Conservation (phyloP, 2,329 filamentous ascomycete genomes). For the Tolypocladium album region DNA sequence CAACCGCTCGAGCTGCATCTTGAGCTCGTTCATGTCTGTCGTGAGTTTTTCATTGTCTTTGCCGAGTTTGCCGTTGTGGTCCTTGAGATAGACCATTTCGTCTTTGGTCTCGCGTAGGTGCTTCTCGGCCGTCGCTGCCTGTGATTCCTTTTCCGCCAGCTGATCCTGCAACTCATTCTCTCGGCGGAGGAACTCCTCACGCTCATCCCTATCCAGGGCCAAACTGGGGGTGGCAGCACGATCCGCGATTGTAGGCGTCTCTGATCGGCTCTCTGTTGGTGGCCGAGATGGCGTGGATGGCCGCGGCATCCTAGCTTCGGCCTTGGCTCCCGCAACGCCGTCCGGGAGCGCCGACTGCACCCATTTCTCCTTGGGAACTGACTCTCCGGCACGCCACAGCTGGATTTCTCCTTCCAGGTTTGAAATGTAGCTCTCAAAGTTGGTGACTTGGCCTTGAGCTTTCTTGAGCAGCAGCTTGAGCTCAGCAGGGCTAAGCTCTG, state of each 20-base stretch:
- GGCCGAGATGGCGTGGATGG: constrained; percentile 43
- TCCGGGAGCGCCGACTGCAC: constrained; percentile 53
- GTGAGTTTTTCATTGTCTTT: constrained; percentile 86
- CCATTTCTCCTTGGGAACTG: constrained; percentile 85
- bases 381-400: constrained; percentile 78
- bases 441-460: constrained; percentile 79
- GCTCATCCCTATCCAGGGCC: constrained; percentile 88
- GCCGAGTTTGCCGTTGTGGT: constrained; percentile 70
- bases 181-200: constrained; percentile 86
- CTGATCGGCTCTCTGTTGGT: constrained; percentile 46
- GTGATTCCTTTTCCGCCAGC: constrained; percentile 82
- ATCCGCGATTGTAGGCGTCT: constrained; percentile 61
- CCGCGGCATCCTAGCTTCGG: constrained; percentile 33
- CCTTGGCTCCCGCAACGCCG: constrained; percentile 21
- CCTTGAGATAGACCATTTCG: constrained; percentile 75
- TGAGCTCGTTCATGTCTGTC: constrained; percentile 80
- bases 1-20: constrained; percentile 93
- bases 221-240: constrained; percentile 79
- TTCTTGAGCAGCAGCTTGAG: constrained; percentile 90
- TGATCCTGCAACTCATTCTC: constrained; percentile 98
- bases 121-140: constrained; percentile 70
- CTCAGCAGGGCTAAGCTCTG: constrained; percentile 89
- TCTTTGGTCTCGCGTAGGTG: constrained; percentile 73
- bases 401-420: constrained; percentile 77
- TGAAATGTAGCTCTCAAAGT: constrained; percentile 77